These are phyloP conservation scores for Nicotiana attenuata DNA, from an alignment of 257 asterid species.

Conservation along the genomic window DNA sequence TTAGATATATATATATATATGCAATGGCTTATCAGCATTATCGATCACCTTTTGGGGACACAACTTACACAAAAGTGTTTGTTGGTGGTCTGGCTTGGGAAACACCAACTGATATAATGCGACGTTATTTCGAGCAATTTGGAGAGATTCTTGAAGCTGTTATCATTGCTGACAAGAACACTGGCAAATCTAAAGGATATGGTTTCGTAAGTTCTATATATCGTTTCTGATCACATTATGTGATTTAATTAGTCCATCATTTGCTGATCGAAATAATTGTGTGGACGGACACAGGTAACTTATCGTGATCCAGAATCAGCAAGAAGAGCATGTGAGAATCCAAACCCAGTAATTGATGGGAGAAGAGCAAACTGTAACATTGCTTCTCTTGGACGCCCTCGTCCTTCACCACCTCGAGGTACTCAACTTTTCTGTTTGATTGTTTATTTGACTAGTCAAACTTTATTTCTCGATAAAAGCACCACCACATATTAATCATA, in stretches of 20 bases:
- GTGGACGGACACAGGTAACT: constrained; percentile 50
- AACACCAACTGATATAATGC: constrained; percentile 86
- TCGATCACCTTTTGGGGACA: constrained; percentile 97
- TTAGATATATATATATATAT: not conserved
- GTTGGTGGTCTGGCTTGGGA: constrained; percentile 99
- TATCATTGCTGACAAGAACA: constrained; percentile 85
- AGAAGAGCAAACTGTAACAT: constrained; percentile 92
- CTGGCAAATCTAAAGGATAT: constrained; percentile 92
- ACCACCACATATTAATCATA: not conserved
- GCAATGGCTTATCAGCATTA: constrained; percentile 87
- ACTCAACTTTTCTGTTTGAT: not conserved
- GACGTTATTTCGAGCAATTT: constrained; percentile 66
- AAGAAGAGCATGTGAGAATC: constrained; percentile 61
- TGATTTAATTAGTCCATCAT: not conserved
- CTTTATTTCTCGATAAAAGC: not conserved
- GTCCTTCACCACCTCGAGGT: constrained; percentile 85
- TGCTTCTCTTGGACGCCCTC: constrained; percentile 89
- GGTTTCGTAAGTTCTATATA: constrained; percentile 63
- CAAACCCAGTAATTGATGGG: constrained; percentile 90
- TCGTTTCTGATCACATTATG: not conserved
- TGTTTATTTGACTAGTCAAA: not conserved
- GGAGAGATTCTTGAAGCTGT: constrained; percentile 98
- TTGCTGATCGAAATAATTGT: not conserved
- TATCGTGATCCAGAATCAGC: constrained; percentile 93
- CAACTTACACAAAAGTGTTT: constrained; percentile 83